Percentiles rank a stretch among this genome's conserved stretches.
Conservation (phyloP, 306 rosid genomes). For the Castanopsis chinensis region DNA sequence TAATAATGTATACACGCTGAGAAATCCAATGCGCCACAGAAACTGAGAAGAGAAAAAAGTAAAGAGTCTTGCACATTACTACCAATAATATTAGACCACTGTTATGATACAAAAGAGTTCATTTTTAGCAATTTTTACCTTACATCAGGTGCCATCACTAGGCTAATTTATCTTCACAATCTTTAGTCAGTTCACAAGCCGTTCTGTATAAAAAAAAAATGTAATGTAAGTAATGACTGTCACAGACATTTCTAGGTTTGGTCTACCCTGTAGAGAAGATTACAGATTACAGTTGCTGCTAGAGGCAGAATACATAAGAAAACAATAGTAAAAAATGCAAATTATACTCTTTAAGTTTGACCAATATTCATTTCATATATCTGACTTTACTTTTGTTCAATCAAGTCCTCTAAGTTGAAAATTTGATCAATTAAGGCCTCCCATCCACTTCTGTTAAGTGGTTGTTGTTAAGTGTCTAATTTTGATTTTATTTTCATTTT, state of each 20-base stretch:
- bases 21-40: slow-evolving; percentile 43
- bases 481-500: no score
- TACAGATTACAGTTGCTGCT: not conserved
- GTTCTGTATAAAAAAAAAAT: slow-evolving; percentile 52
- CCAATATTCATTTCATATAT: no score
- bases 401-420: no score
- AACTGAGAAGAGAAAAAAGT: slow-evolving; percentile 26
- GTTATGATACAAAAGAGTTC: slow-evolving; percentile 51
- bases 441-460: no score
- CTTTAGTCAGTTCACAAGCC: slow-evolving; percentile 61
- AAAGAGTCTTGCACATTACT: slow-evolving; percentile 36
- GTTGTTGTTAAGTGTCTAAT: no score
- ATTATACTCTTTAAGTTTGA: no score
- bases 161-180: slow-evolving; percentile 75
- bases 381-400: no score
- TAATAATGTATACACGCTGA: slow-evolving; percentile 36
- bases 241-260: not conserved
- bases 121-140: slow-evolving; percentile 52
- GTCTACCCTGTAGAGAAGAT: not conserved
- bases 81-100: slow-evolving; percentile 37
- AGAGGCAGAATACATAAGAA: not conserved
- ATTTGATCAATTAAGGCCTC: no score
- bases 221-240: not conserved
- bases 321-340: not conserved
- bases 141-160: slow-evolving; percentile 44